Evolutionary conservation across 257 asterid genomes (phyloP).

Genomic region (Nicotiana paniculata): DNA sequence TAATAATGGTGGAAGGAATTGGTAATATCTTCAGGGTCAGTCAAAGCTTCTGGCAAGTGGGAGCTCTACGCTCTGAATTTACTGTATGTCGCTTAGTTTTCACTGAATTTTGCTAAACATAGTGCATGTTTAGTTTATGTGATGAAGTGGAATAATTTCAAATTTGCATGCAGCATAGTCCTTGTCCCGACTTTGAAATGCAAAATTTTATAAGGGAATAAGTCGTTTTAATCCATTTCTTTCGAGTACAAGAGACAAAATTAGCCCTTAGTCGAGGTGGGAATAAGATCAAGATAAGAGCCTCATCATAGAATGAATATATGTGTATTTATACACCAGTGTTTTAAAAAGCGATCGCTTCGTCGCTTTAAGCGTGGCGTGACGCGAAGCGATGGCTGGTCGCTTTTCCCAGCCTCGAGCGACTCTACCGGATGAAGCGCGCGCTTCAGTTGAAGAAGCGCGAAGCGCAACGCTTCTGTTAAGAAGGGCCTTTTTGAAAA

Average conservation of each 20-base stretch:
- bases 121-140: neutral
- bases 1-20: constrained; percentile 1
- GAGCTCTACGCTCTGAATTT: neutral
- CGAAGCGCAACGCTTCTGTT: too few relatives aligned
- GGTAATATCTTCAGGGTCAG: neutral
- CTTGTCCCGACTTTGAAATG: neutral
- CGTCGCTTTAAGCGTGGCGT: too few relatives aligned
- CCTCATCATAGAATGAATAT: too few relatives aligned
- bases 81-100: neutral
- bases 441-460: too few relatives aligned
- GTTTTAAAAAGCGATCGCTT: too few relatives aligned
- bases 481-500: too few relatives aligned
- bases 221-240: neutral
- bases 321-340: too few relatives aligned
- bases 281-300: neutral
- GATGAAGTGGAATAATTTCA: neutral
- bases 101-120: neutral
- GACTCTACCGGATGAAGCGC: too few relatives aligned
- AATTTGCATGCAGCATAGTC: neutral
- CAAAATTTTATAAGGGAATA: neutral
- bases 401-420: too few relatives aligned
- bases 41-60: neutral
- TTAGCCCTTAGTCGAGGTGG: neutral
- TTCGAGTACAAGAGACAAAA: neutral
- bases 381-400: too few relatives aligned